Percentiles rank a stretch among this genome's conserved stretches.
phyloP scores from a whole-genome alignment of 106 monocot genomes.

The Alisma plantagoaquatica region DNA sequence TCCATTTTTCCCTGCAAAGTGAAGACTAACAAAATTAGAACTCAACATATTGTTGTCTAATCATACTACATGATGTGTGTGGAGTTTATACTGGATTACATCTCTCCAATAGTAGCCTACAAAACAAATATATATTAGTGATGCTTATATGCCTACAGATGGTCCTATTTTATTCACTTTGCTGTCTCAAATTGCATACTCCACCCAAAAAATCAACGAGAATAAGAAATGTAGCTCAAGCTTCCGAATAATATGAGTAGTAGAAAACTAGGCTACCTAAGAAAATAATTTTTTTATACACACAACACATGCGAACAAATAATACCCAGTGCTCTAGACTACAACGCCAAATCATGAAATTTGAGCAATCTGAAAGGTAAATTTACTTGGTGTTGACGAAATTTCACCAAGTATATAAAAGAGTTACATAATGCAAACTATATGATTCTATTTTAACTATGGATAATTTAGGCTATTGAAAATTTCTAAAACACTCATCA shows the following conservation, averaged over 20 bases:
- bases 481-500: too few species aligned
- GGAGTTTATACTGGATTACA: too few species aligned
- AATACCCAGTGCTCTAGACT: constrained; percentile 95
- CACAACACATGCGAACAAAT: constrained; percentile 87
- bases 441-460: too few species aligned
- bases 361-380: too few species aligned
- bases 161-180: constrained; percentile 39
- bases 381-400: constrained; percentile 93
- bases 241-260: not conserved
- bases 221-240: not conserved
- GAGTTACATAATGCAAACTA: too few species aligned
- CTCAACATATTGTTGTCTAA: too few species aligned
- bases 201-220: constrained; percentile 33
- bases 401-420: constrained; percentile 85
- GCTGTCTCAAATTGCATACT: constrained; percentile 57
- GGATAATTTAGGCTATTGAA: too few species aligned
- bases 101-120: constrained; percentile 95
- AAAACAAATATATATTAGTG: constrained; percentile 93
- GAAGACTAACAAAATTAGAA: too few species aligned
- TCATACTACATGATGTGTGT: too few species aligned
- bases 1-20: too few species aligned
- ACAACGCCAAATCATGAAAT: too few species aligned
- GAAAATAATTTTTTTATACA: constrained; percentile 75
- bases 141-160: constrained; percentile 86
- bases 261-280: constrained; percentile 38